Evolutionary conservation across 768 basidiomycete species (phyloP).

Genomic region (Amanita pseudoporphyria): DNA sequence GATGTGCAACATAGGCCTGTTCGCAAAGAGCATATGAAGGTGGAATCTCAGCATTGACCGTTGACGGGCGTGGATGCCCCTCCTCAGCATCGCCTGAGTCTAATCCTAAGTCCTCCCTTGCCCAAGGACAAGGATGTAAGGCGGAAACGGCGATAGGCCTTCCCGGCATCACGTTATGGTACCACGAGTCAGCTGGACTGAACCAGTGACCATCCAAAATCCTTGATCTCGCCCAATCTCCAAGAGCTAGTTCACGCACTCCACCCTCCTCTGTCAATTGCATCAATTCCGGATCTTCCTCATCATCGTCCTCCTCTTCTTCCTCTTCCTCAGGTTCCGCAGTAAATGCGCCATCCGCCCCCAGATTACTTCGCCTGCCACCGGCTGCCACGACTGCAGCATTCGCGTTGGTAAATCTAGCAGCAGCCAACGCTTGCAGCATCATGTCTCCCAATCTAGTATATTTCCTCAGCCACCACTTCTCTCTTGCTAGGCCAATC

Average conservation of each 20-base stretch:
- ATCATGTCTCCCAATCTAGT: slow-evolving; percentile 63
- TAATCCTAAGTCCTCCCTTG: slow-evolving; percentile 19
- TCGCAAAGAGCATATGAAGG: slow-evolving; percentile 60
- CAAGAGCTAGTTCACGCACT: slow-evolving; percentile 47
- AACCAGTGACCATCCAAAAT: slow-evolving; percentile 73
- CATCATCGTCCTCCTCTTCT: slow-evolving; percentile 35
- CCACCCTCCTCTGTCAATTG: slow-evolving; percentile 32
- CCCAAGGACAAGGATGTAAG: slow-evolving; percentile 59
- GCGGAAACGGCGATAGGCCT: slow-evolving; percentile 28
- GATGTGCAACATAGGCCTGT: slow-evolving; percentile 47
- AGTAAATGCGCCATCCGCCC: slow-evolving; percentile 1
- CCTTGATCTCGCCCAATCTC: slow-evolving; percentile 62
- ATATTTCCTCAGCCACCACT: slow-evolving; percentile 55
- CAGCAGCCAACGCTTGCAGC: slow-evolving; percentile 57
- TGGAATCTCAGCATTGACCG: slow-evolving; percentile 40
- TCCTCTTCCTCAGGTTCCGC: slow-evolving; percentile 16
- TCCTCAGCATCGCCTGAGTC: slow-evolving; percentile 14
- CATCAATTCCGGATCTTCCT: slow-evolving; percentile 33
- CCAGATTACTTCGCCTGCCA: background rate
- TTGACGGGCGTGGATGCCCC: slow-evolving; percentile 40
- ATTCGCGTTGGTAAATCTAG: slow-evolving; percentile 26
- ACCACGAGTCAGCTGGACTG: slow-evolving; percentile 66
- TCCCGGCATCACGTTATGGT: slow-evolving; percentile 29
- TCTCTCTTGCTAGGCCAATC: slow-evolving; percentile 52
- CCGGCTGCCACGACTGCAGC: background rate